Evolutionary conservation across 805 yeast species (phyloP).

Genomic region (Cyberlindnera veronae): DNA sequence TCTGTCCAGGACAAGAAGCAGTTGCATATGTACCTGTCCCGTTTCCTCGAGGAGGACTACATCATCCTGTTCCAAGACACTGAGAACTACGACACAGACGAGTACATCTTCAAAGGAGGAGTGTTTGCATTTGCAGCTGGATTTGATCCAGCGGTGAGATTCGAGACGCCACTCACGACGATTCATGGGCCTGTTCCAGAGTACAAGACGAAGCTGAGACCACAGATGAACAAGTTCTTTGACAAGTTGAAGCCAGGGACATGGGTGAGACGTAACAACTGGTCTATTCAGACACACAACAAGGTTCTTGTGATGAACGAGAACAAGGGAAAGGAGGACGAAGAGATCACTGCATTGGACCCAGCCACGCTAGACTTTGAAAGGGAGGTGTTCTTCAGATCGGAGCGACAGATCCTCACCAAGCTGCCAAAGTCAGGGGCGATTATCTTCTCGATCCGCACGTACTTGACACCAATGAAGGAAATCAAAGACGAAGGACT

Average conservation of each 20-base stretch:
- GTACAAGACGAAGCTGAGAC: conserved; percentile 50
- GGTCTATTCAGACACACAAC: conserved; percentile 65
- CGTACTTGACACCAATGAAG: conserved; percentile 53
- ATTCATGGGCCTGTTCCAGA: conserved; percentile 75
- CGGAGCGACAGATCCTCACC: conserved; percentile 57
- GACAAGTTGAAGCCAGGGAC: conserved; percentile 49
- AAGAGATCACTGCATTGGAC: conserved; percentile 31
- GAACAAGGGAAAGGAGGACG: conserved; percentile 35
- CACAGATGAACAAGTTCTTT: conserved; percentile 68
- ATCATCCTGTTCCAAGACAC: conserved; percentile 45
- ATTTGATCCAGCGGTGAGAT: conserved; percentile 56
- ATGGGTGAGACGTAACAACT: conserved; percentile 61
- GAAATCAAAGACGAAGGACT: conserved; percentile 43
- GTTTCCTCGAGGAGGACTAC: conserved; percentile 36
- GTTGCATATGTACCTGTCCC: conserved; percentile 18
- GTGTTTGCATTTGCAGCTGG: conserved; percentile 68
- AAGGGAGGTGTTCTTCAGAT: conserved; percentile 49
- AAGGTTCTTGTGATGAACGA: conserved; percentile 44
- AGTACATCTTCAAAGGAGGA: conserved; percentile 56
- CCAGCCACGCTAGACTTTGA: conserved; percentile 32
- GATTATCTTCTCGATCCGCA: conserved; percentile 50
- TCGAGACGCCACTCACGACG: conserved; percentile 50
- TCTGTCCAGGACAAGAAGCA: conserved; percentile 20
- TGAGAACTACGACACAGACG: conserved; percentile 40
- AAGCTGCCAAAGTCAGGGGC: conserved; percentile 47